Conservation (phyloP, 176 grass and related monocot species). For the Oropetium thomaeum region DNA sequence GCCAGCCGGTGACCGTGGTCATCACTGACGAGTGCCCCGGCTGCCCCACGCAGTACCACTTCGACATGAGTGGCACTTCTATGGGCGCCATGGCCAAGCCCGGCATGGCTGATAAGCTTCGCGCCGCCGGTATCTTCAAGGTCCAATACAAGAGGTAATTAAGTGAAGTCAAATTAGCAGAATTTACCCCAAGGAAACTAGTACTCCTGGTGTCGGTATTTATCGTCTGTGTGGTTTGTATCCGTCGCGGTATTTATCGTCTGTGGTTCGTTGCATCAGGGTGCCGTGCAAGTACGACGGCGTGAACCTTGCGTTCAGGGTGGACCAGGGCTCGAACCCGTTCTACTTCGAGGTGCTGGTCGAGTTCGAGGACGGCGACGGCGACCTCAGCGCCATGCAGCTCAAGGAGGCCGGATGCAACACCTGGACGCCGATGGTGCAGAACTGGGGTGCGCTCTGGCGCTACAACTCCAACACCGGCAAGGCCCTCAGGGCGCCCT, state of each 20-base stretch:
- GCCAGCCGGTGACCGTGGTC: constrained; percentile 69
- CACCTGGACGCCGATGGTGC: constrained; percentile 50
- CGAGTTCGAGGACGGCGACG: constrained; percentile 75
- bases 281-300: constrained; percentile 71
- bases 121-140: constrained; percentile 52
- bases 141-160: constrained; percentile 58
- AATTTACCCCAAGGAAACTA: background rate
- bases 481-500: constrained; percentile 43
- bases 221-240: background rate
- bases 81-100: constrained; percentile 72
- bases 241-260: background rate
- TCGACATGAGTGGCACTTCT: constrained; percentile 86
- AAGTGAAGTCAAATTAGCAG: too few species aligned
- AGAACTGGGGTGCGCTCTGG: constrained; percentile 74
- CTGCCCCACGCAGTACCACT: constrained; percentile 48
- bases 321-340: constrained; percentile 62
- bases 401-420: constrained; percentile 45
- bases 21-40: constrained; percentile 68
- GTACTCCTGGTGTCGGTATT: background rate
- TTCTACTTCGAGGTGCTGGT: constrained; percentile 67
- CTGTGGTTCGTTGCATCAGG: constrained; percentile 18
- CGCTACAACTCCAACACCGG: constrained; percentile 62
- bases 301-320: constrained; percentile 48
- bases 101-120: constrained; percentile 56
- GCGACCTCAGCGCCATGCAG: constrained; percentile 50